These are phyloP conservation scores for Glycine latifolia DNA, from an alignment of 306 rosid genomes.

Conservation along the genomic window DNA sequence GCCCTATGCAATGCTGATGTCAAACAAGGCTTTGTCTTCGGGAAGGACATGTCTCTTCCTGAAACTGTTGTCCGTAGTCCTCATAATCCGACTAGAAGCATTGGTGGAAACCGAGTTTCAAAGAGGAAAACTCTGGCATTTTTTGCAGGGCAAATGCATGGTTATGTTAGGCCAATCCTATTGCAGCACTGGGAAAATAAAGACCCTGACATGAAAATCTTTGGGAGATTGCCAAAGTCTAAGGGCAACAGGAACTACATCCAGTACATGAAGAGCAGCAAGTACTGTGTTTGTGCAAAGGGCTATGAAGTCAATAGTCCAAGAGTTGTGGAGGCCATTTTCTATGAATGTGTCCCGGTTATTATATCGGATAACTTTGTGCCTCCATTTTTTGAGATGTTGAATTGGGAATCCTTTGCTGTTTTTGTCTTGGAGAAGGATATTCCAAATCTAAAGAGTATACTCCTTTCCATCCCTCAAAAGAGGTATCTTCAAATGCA, in stretches of 20 bases:
- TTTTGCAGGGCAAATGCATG: conserved; percentile 89
- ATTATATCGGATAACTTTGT: conserved; percentile 90
- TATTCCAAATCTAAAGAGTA: conserved; percentile 78
- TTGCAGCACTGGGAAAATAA: conserved; percentile 86
- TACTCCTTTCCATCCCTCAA: conserved; percentile 75
- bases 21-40: conserved; percentile 79
- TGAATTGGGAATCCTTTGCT: conserved; percentile 92
- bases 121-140: conserved; percentile 73
- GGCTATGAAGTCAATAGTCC: conserved; percentile 98
- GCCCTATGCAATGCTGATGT: conserved; percentile 90
- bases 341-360: conserved; percentile 85
- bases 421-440: conserved; percentile 86
- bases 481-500: conserved; percentile 75
- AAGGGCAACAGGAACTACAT: conserved; percentile 66
- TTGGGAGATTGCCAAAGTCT: conserved; percentile 59
- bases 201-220: conserved; percentile 94
- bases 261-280: conserved; percentile 88
- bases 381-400: conserved; percentile 83
- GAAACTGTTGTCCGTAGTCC: conserved; percentile 66
- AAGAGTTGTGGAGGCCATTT: conserved; percentile 88
- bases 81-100: conserved; percentile 58
- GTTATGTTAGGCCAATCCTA: conserved; percentile 76
- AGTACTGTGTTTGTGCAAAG: conserved; percentile 90
- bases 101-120: conserved; percentile 74
- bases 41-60: conserved; percentile 90